These are phyloP conservation scores for Aspergillus aculeatus DNA, from an alignment of 2,329 filamentous ascomycete species.

Conservation along the genomic window DNA sequence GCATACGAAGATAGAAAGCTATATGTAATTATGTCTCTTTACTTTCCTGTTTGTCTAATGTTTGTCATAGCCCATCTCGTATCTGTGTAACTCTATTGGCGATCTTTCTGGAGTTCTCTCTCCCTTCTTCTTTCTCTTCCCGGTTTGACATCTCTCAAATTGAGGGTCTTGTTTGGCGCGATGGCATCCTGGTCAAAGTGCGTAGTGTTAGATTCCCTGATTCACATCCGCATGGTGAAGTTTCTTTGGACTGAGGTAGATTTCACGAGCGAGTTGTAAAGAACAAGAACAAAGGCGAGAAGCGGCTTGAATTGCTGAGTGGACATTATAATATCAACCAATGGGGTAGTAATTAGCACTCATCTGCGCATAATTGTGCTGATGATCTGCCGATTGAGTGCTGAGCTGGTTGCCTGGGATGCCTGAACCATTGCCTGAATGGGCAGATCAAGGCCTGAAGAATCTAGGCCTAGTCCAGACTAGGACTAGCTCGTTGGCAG, in stretches of 20 bases:
- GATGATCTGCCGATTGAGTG: too few relatives aligned
- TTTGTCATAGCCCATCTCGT: conserved; percentile 8
- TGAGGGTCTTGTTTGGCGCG: conserved; percentile 12
- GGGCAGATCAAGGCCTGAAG: neutral
- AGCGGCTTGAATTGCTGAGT: too few relatives aligned
- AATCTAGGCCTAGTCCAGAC: neutral
- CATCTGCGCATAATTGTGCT: too few relatives aligned
- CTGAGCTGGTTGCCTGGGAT: too few relatives aligned
- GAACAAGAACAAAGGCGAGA: too few relatives aligned
- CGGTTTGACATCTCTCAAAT: conserved; percentile 1
- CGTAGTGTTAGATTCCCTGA: conserved; percentile 19
- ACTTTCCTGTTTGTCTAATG: neutral
- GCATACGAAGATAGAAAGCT: conserved; percentile 1
- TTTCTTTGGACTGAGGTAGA: too few relatives aligned
- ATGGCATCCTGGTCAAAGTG: conserved; percentile 24
- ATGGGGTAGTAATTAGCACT: too few relatives aligned
- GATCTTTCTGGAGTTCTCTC: conserved; percentile 4
- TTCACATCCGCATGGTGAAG: too few relatives aligned
- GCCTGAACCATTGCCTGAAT: too few relatives aligned
- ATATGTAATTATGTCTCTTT: conserved; percentile 12
- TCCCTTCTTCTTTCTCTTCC: conserved; percentile 7
- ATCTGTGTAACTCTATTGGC: conserved; percentile 14
- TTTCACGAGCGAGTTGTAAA: too few relatives aligned
- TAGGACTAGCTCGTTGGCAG: neutral
- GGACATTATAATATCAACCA: too few relatives aligned